Evolutionary conservation across 768 basidiomycete genomes (phyloP).

Genomic region (Suillus fuscotomentosus): DNA sequence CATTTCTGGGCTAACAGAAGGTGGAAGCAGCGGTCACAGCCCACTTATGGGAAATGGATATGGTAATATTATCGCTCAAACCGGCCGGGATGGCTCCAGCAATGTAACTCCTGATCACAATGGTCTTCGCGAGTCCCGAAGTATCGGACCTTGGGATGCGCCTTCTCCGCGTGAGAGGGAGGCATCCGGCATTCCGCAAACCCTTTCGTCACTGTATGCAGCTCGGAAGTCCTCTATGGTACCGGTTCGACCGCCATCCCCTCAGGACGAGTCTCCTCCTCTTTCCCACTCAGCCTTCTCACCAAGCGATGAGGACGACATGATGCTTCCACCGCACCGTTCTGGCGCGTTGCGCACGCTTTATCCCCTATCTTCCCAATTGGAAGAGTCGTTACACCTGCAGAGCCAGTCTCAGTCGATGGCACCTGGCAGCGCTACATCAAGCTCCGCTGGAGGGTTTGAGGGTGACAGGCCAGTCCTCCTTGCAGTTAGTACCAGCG

Average conservation of each 20-base stretch:
- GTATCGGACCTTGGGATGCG: slow-evolving; percentile 32
- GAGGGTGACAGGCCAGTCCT: slow-evolving; percentile 25
- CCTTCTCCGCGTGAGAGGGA: slow-evolving; percentile 34
- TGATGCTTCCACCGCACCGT: slow-evolving; percentile 33
- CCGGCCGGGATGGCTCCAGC: slow-evolving; percentile 23
- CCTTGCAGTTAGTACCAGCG: slow-evolving; percentile 50
- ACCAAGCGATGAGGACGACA: slow-evolving; percentile 28
- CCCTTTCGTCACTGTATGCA: slow-evolving; percentile 27
- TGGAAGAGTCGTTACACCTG: slow-evolving; percentile 23
- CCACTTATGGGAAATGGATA: slow-evolving; percentile 25
- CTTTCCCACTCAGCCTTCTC: slow-evolving; percentile 22
- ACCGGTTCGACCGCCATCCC: slow-evolving; percentile 25
- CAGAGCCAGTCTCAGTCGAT: slow-evolving; percentile 28
- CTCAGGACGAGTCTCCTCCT: slow-evolving; percentile 26
- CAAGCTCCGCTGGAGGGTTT: slow-evolving; percentile 46
- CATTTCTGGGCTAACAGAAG: slow-evolving; percentile 15
- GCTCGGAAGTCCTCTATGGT: slow-evolving; percentile 21
- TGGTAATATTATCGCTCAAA: slow-evolving; percentile 24
- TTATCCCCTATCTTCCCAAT: slow-evolving; percentile 20
- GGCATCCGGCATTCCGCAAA: slow-evolving; percentile 14
- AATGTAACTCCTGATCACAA: not conserved
- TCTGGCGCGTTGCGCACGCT: slow-evolving; percentile 26
- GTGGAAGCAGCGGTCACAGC: slow-evolving; percentile 13
- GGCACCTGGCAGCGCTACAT: slow-evolving; percentile 37
- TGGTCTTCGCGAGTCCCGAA: slow-evolving; percentile 16